phyloP scores from a whole-genome alignment of 2,329 filamentous ascomycete genomes.

The Diaporthe velutina region DNA sequence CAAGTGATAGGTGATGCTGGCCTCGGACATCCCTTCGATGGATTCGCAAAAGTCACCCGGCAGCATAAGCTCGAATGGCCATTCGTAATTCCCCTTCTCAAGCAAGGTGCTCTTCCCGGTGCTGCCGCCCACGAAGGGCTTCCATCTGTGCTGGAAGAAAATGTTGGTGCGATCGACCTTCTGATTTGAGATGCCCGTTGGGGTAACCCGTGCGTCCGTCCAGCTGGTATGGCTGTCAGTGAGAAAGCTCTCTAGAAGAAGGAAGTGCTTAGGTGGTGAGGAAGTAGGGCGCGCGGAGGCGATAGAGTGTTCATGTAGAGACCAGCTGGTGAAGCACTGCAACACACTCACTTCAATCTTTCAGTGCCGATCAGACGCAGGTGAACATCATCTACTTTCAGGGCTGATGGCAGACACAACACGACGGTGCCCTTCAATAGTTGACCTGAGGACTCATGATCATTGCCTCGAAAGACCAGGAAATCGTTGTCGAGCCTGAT shows the following conservation, averaged over 20 bases:
- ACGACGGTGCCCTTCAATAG: constrained; percentile 80
- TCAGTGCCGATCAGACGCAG: constrained; percentile 79
- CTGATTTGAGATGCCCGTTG: constrained; percentile 70
- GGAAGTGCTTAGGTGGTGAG: background rate
- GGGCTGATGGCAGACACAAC: constrained; percentile 76
- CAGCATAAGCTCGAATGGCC: constrained; percentile 82
- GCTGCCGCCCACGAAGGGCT: constrained; percentile 71
- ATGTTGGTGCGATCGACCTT: constrained; percentile 69
- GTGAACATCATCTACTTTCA: constrained; percentile 80
- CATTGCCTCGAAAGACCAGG: constrained; percentile 81
- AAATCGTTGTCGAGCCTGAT: constrained; percentile 81
- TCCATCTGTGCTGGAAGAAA: constrained; percentile 79
- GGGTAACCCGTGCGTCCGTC: constrained; percentile 65
- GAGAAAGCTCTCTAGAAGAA: background rate
- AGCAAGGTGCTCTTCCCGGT: constrained; percentile 71
- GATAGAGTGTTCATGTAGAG: background rate
- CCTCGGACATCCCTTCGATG: constrained; percentile 88
- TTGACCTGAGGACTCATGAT: constrained; percentile 82
- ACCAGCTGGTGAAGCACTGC: background rate
- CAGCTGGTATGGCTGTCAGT: constrained; percentile 54
- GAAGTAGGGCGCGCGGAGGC: background rate
- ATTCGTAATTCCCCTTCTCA: constrained; percentile 84
- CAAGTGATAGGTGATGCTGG: constrained; percentile 89
- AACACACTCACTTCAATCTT: constrained; percentile 72
- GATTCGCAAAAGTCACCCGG: constrained; percentile 84